These are phyloP conservation scores for Knufia fluminis DNA, from an alignment of 2,329 filamentous ascomycete species.

Conservation along the genomic window DNA sequence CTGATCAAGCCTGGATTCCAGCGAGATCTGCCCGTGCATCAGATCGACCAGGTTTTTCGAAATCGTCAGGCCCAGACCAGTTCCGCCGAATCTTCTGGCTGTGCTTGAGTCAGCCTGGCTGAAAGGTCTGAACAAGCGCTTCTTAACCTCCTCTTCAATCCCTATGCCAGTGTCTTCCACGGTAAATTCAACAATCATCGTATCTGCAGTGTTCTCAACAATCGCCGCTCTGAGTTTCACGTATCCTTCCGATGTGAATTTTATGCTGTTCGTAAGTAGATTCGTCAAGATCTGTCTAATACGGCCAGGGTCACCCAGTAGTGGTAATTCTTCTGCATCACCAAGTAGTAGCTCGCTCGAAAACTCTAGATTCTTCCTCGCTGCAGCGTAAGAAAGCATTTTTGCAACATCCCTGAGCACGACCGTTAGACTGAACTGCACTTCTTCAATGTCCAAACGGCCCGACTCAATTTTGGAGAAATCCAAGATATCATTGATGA, in stretches of 20 bases:
- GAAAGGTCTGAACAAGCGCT: constrained; percentile 68
- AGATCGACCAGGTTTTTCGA: constrained; percentile 71
- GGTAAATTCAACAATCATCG: constrained; percentile 59
- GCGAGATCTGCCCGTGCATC: constrained; percentile 65
- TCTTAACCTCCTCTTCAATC: constrained; percentile 67
- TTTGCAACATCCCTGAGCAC: constrained; percentile 66
- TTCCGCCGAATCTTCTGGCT: constrained; percentile 68
- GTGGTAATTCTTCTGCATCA: constrained; percentile 55
- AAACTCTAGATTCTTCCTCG: constrained; percentile 63
- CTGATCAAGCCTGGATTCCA: constrained; percentile 56
- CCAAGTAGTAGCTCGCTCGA: constrained; percentile 54
- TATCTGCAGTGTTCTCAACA: constrained; percentile 54
- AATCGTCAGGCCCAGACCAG: constrained; percentile 68
- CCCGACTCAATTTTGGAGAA: constrained; percentile 76
- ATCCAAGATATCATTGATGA: constrained; percentile 77
- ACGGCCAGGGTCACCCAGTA: constrained; percentile 68
- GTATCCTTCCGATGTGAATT: constrained; percentile 60
- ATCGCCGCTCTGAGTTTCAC: constrained; percentile 59
- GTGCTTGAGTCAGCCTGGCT: constrained; percentile 75
- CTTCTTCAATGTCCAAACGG: constrained; percentile 66
- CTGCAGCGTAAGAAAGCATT: constrained; percentile 69
- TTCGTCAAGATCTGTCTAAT: constrained; percentile 72
- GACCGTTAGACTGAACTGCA: constrained; percentile 66
- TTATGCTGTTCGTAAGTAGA: constrained; percentile 66
- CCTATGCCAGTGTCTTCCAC: constrained; percentile 74